These are phyloP conservation scores for Coemansia sp. DNA, from an alignment of 192 early-diverging fungal species.

Conservation along the genomic window DNA sequence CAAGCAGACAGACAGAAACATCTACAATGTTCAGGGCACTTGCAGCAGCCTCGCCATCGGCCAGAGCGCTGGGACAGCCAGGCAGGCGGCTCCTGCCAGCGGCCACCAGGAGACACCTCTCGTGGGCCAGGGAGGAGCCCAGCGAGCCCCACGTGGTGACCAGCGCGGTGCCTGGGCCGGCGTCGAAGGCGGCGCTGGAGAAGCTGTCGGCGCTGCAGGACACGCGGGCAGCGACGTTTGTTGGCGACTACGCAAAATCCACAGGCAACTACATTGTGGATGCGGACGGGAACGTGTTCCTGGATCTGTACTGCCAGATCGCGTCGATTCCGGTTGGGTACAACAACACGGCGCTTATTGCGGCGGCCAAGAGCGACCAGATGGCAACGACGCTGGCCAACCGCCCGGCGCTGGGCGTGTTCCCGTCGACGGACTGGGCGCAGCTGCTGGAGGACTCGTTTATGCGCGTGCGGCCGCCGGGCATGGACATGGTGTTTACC, in stretches of 20 bases:
- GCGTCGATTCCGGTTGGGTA: slow-evolving; percentile 74
- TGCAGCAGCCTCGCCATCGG: slow-evolving; percentile 8
- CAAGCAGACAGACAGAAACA: background rate
- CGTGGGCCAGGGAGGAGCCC: slow-evolving; percentile 54
- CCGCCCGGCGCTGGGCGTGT: slow-evolving; percentile 66
- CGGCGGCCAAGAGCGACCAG: slow-evolving; percentile 55
- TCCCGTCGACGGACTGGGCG: slow-evolving; percentile 65
- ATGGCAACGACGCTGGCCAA: slow-evolving; percentile 68
- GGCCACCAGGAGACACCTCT: background rate
- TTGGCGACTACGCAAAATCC: slow-evolving; percentile 65
- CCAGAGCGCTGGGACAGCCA: background rate
- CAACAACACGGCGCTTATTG: slow-evolving; percentile 63
- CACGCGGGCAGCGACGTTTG: slow-evolving; percentile 65
- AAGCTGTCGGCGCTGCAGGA: slow-evolving; percentile 62
- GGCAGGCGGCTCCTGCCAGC: background rate
- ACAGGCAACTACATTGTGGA: slow-evolving; percentile 75
- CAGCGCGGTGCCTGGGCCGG: slow-evolving; percentile 61
- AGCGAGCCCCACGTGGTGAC: slow-evolving; percentile 56
- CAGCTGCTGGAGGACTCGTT: slow-evolving; percentile 61
- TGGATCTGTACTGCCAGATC: slow-evolving; percentile 74
- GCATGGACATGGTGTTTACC: slow-evolving; percentile 70
- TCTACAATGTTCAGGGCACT: slow-evolving; percentile 13
- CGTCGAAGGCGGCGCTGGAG: slow-evolving; percentile 56
- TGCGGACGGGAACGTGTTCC: slow-evolving; percentile 67
- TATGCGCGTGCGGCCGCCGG: slow-evolving; percentile 66